Evolutionary conservation across 169 alveolate genomes (phyloP).

Genomic region (Plasmodium vivax): DNA sequence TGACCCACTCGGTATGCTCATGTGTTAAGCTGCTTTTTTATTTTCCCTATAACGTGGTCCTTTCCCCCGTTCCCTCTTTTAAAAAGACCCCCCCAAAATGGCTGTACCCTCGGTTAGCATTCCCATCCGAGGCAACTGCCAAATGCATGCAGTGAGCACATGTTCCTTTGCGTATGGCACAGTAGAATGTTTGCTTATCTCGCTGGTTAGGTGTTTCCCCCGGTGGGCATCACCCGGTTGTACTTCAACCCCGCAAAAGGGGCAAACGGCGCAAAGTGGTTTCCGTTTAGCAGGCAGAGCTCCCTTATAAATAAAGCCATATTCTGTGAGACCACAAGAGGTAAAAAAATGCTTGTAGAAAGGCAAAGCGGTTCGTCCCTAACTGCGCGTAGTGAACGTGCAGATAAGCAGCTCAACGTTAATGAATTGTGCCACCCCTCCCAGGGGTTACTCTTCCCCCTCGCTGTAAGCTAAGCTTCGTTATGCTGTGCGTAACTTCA

Average conservation of each 20-base stretch:
- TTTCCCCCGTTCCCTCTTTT: not conserved
- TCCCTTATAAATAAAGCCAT: not conserved
- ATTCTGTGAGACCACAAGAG: not conserved
- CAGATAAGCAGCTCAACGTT: not conserved
- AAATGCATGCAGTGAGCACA: not conserved
- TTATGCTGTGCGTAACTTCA: not conserved
- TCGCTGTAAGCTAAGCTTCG: not conserved
- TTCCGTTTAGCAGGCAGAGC: not conserved
- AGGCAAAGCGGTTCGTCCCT: not conserved
- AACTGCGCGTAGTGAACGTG: not conserved
- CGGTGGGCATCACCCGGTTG: not conserved
- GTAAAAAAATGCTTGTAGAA: not conserved
- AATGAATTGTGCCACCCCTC: not conserved
- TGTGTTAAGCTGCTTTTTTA: not conserved
- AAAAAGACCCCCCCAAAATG: not conserved
- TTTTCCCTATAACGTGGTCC: not conserved
- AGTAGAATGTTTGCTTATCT: not conserved
- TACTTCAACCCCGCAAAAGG: not conserved
- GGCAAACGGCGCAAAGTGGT: not conserved
- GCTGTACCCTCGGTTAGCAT: not conserved
- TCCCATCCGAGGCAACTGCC: not conserved
- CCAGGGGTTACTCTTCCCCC: not conserved
- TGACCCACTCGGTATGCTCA: not conserved
- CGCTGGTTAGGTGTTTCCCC: not conserved
- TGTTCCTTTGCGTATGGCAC: not conserved